Evolutionary conservation across 768 basidiomycete genomes (phyloP), one percentile per base, ranked within the genome.

Genomic region (Amanita phalloides): DNA sequence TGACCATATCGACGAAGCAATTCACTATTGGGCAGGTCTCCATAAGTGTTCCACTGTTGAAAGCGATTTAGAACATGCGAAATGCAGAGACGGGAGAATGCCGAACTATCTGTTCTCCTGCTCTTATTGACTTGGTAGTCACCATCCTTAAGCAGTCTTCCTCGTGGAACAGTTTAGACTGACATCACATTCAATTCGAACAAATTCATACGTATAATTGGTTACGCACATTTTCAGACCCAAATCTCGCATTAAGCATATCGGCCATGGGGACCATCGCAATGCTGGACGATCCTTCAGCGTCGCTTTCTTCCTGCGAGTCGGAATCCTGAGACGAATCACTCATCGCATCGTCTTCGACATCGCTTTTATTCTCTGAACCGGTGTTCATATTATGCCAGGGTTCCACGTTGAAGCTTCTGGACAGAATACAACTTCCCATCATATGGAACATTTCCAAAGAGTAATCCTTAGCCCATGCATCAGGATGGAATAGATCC

Each of bases 231-330:
- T 97, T 98, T 63, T 92, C 86, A 36, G 77, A 77, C 6, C 79
- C 84, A 63, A 81, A 89, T 49, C 83, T 78, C 9, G 95, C 96
- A 60, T 99, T 99, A 45, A 99, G 70, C 71, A 98, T 81, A 66
- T 99, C 96, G 3, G 96, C 96, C 71, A 98, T 82, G 0, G 95
- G 94, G 3, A 97, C 87, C 92, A 98, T 93, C 2, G 87, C 81
- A 8, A 89, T 80, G 55, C 86, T 80, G 8, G 75, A 73, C 5
- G 77, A 61, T 57, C 62, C 76, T 3, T 73, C 71, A 10, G 70
- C 71, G 4, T 59, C 60, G 1, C 64, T 71, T 17, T 67, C 70
- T 20, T 64, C 65, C n/a, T 67, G 71, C 41, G 45, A 20, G 54
- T 59, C 57, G 36, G 66, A 70, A 45, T 68, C 58, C 44, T 49